phyloP scores from a whole-genome alignment of 2,329 filamentous ascomycete genomes.

The Colletotrichum siamense region DNA sequence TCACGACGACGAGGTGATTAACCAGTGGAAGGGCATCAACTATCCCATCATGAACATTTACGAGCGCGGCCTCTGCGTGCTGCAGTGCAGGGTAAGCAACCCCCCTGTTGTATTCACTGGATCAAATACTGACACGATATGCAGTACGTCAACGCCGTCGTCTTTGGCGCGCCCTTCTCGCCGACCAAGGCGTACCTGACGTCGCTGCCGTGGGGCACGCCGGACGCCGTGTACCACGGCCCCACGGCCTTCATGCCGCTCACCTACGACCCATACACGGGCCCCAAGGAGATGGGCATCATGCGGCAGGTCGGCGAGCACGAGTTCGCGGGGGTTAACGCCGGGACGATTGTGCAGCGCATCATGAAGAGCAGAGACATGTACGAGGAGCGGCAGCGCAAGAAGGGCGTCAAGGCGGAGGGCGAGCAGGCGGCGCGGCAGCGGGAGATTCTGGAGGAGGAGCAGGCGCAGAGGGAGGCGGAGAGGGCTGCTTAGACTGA shows the following conservation, averaged over 20 bases:
- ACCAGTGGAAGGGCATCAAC: constrained; percentile 95
- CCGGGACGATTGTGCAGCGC: constrained; percentile 86
- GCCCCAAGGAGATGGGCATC: constrained; percentile 81
- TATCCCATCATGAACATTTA: constrained; percentile 99
- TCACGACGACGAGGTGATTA: constrained; percentile 94
- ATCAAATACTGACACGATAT: background rate
- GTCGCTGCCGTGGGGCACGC: constrained; percentile 74
- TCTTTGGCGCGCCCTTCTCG: constrained; percentile 90
- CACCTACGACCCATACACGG: constrained; percentile 81
- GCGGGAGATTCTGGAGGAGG: constrained; percentile 67
- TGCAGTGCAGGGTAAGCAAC: constrained; percentile 81
- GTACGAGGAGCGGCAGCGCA: constrained; percentile 90
- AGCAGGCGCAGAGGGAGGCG: constrained; percentile 56
- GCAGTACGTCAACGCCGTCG: constrained; percentile 84
- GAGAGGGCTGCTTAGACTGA: constrained; percentile 28
- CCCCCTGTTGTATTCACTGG: rapidly evolving
- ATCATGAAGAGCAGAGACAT: constrained; percentile 86
- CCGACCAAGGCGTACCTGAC: constrained; percentile 81
- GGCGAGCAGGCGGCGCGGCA: constrained; percentile 71
- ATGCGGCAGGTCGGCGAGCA: constrained; percentile 81
- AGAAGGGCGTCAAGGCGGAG: constrained; percentile 86
- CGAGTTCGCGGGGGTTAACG: constrained; percentile 86
- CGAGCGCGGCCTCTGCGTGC: constrained; percentile 91
- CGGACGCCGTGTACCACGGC: constrained; percentile 91
- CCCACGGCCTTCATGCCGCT: constrained; percentile 88